These are phyloP conservation scores for Hamiltosporidium tvaerminnensis DNA, from an alignment of 371 early-diverging fungal genomes.

Conservation along the genomic window DNA sequence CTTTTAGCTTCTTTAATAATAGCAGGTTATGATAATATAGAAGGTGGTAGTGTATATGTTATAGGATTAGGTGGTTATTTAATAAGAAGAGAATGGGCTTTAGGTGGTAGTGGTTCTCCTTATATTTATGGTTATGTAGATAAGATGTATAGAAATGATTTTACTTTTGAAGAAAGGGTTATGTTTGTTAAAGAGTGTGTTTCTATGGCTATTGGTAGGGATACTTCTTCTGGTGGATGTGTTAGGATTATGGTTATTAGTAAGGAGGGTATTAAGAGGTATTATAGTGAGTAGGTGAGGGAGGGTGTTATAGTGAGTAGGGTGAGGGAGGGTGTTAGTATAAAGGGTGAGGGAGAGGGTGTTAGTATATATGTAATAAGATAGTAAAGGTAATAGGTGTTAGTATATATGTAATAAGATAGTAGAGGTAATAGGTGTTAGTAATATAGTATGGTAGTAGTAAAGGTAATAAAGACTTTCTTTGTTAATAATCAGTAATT, in stretches of 20 bases:
- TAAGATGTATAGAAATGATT: constrained; percentile 62
- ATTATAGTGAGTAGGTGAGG: too few species aligned
- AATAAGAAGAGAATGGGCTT: constrained; percentile 72
- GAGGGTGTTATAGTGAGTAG: too few species aligned
- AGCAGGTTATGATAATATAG: constrained; percentile 81
- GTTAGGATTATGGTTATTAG: constrained; percentile 84
- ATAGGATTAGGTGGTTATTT: constrained; percentile 83
- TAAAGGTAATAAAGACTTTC: too few species aligned
- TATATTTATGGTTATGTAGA: constrained; percentile 96
- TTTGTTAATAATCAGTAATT: too few species aligned
- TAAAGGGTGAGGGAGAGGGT: too few species aligned
- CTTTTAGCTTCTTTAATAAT: constrained; percentile 90
- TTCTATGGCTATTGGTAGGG: constrained; percentile 80
- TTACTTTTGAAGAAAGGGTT: constrained; percentile 73
- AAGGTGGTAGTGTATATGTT: constrained; percentile 61
- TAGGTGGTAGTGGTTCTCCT: constrained; percentile 86
- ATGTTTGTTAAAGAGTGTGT: constrained; percentile 82
- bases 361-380: too few species aligned
- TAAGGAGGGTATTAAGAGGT: constrained; percentile 68
- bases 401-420: too few species aligned
- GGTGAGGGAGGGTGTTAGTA: too few species aligned
- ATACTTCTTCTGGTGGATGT: constrained; percentile 92
- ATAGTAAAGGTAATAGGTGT: too few species aligned
- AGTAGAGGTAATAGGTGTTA: too few species aligned
- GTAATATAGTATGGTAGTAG: too few species aligned